Base-by-base conservation (phyloP, 2,329 filamentous ascomycete genomes). In the Aspergillus cejpii region DNA sequence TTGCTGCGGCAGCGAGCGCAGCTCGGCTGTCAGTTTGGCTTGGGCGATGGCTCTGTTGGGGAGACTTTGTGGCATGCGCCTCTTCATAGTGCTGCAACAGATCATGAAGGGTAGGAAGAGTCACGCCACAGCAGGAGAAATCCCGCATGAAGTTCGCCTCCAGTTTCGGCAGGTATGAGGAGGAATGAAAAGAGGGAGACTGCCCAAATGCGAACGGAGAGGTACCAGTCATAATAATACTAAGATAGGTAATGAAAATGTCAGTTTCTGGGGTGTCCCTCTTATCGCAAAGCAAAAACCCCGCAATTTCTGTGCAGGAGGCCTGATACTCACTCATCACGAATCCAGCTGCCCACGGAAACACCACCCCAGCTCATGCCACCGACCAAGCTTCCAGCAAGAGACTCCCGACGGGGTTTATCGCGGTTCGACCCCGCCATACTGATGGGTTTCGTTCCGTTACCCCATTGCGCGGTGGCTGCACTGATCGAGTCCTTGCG, bases 111-210 rank as follows among this genome's bases (percentile, higher is more conserved):
- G 90, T 94, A 19, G 90, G 85, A 55, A 96, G 78, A 24, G 84
- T 91, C 59, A 87, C 80, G 59, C 89, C 89, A 70, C 92, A 98
- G 72, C 92, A 98, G 41, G 85, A 85, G 70, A 97, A 97, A 71
- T 97, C 90, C 68, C 85, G 85, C 87, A 97, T 94, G 67, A 96
- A 98, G 62, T 91, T 92, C 50, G 91, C 91, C 69, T 98, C 92
- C 62, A 96, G 81, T 68, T 95, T 96, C 7, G 90, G 91, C 1
- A 96, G 79, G 64, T 97, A 97, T 20, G 92, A 97, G 5, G 90
- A 94, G 1, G 91, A 97, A 68, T 97, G 91, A 59, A 88, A 94
- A 1, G 91, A 96, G 0, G 92, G 88, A n/a, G 90, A 94, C 66
- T 90, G 85, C 17, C 31, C 31, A 58, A 90, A 82, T 48, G 81